Conservation (phyloP, 176 grass and related monocot species). For the Pontederia paniculata region DNA sequence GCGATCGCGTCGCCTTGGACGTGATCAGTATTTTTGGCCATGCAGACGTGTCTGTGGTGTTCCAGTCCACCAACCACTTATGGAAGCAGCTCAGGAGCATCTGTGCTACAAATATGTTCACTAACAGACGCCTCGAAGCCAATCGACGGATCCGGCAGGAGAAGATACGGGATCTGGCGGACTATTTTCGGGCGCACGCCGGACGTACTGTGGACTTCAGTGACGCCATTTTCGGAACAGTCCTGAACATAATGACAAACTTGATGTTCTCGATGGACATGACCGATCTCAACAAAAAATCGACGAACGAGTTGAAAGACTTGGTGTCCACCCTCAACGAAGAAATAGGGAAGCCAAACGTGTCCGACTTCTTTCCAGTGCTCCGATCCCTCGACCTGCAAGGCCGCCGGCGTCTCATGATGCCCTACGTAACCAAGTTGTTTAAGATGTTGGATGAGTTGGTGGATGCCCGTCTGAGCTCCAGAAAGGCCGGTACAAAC, state of each 20-base stretch:
- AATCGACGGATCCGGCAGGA: too few relatives aligned
- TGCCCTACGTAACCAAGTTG: conserved; percentile 7
- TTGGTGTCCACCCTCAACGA: conserved; percentile 11
- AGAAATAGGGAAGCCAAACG: conserved; percentile 12
- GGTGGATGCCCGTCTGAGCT: conserved; percentile 3
- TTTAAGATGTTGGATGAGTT: conserved; percentile 28
- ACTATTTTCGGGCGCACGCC: background rate
- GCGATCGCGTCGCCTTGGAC: conserved; percentile 17
- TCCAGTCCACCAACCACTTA: conserved; percentile 1
- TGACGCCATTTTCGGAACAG: conserved; percentile 10
- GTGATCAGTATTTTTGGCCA: conserved; percentile 3
- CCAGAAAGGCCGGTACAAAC: background rate
- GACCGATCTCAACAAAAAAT: background rate
- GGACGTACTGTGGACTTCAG: conserved; percentile 1
- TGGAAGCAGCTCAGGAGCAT: too few relatives aligned
- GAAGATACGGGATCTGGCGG: background rate
- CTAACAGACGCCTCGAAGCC: background rate
- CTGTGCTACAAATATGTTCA: conserved; percentile 13
- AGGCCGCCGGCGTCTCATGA: conserved; percentile 16
- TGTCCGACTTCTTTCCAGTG: too few relatives aligned
- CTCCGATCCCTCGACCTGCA: conserved; percentile 19
- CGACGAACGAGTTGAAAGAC: conserved; percentile 2
- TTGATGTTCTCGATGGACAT: conserved; percentile 27
- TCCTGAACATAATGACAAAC: conserved; percentile 36
- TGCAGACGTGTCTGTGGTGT: conserved; percentile 17